Conservation (phyloP, 768 basidiomycete genomes). For the Russula brevipes region DNA sequence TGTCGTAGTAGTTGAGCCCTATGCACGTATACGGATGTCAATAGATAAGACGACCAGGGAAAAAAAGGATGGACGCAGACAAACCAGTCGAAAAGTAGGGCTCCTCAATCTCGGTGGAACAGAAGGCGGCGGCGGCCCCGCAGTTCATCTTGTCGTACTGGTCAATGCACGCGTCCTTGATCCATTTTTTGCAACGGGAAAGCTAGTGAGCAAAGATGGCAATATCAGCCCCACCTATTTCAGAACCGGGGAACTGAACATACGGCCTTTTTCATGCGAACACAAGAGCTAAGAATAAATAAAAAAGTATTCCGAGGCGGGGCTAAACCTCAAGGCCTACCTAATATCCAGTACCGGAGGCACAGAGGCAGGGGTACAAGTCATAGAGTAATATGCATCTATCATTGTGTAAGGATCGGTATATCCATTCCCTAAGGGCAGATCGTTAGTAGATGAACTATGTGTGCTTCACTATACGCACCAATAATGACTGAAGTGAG, state of each 20-base stretch:
- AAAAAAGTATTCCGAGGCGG: neutral
- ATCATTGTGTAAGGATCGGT: constrained; percentile 38
- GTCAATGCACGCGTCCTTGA: constrained; percentile 40
- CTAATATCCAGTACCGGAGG: constrained; percentile 46
- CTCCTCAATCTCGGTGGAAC: constrained; percentile 28
- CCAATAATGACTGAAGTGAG: constrained; percentile 48
- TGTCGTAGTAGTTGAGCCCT: constrained; percentile 58
- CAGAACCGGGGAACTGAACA: constrained; percentile 7
- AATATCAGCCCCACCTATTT: neutral
- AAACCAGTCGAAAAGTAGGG: constrained; percentile 32
- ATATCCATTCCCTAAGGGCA: constrained; percentile 40
- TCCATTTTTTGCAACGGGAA: constrained; percentile 42
- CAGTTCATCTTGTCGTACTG: constrained; percentile 43
- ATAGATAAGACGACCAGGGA: neutral
- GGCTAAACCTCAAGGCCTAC: constrained; percentile 21
- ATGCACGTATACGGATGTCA: constrained; percentile 26
- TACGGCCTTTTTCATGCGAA: constrained; percentile 43
- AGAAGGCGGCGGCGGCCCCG: constrained; percentile 38
- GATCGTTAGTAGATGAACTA: neutral
- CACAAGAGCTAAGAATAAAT: constrained; percentile 32
- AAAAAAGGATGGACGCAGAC: neutral
- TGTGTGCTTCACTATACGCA: constrained; percentile 20
- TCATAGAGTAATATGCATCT: constrained; percentile 47
- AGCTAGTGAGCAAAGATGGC: constrained; percentile 29
- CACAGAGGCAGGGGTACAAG: constrained; percentile 47